Conservation (phyloP, 2,329 filamentous ascomycete species). For the Alternaria rosae region DNA sequence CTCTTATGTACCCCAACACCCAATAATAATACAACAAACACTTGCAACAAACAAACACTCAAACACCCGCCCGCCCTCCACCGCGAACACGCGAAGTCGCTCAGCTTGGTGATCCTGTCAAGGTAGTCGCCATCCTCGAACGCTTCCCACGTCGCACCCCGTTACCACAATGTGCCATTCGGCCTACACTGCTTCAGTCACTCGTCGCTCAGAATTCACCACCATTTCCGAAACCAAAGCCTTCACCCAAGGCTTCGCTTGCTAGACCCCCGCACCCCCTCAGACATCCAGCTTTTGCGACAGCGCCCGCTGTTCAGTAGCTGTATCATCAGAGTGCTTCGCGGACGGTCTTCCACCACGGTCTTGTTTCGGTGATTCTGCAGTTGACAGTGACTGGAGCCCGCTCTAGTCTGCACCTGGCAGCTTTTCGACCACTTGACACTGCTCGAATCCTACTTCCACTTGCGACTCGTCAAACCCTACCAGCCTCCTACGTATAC, state of each 20-base stretch:
- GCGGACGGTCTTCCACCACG: conserved; percentile 46
- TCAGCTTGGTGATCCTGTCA: conserved; percentile 37
- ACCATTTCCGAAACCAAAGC: conserved; percentile 49
- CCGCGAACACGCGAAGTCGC: conserved; percentile 35
- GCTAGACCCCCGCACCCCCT: conserved; percentile 48
- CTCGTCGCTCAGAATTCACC: conserved; percentile 53
- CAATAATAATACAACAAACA: conserved; percentile 39
- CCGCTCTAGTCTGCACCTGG: conserved; percentile 43
- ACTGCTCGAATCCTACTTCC: conserved; percentile 40
- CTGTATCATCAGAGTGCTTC: conserved; percentile 48
- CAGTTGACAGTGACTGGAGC: conserved; percentile 55
- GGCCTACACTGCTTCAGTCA: conserved; percentile 51
- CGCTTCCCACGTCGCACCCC: conserved; percentile 35
- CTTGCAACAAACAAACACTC: conserved; percentile 15
- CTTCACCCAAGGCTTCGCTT: conserved; percentile 49
- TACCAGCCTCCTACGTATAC: conserved; percentile 32
- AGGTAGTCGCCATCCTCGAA: conserved; percentile 39
- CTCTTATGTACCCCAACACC: conserved; percentile 27
- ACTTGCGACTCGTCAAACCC: conserved; percentile 42
- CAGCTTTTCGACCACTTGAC: conserved; percentile 44
- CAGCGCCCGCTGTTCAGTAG: conserved; percentile 45
- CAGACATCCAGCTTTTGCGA: conserved; percentile 45
- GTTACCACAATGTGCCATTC: conserved; percentile 48
- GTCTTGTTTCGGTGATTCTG: conserved; percentile 54
- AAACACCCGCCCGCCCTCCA: conserved; percentile 14